Evolutionary conservation across 208 protist species (phyloP), one percentile per base, ranked within the genome.

Genomic region (Trichomonas vaginalis): DNA sequence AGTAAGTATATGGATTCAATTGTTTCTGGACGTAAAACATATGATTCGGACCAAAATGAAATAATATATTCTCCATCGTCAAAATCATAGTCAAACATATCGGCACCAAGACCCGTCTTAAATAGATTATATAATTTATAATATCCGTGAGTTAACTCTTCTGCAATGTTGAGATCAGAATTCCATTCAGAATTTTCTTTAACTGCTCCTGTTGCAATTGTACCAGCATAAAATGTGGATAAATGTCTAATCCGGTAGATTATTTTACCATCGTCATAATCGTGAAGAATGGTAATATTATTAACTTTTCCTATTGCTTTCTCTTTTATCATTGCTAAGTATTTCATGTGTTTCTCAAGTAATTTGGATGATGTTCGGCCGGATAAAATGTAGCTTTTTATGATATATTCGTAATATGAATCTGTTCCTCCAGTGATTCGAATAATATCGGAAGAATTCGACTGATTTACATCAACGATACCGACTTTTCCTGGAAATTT

Each of bases 1-100:
- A 97, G 3, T 21, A 92, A 51, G 82, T 96, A 97, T 10, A 96
- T 48, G n/a, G 96, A 95, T 47, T 96, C 95, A 42, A 97, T 42
- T 39, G 96, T 96, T 96, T 97, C 97, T 95, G 96, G 96, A 9
- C 96, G 35, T 32, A 97, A 48, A 8, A 48, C 39, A 39, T 92
- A 51, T 15, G 6, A 10, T 35, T 92, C 45, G 3, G 9, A 27
- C 23, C 0, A 6, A 9, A 42, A 42, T 42, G 37, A 8, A 21
- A 0, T 45, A 42, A 42, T 86, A 45, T 45, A 6, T 12, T 80
- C 23, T 32, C 3, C 23, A 80, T 80, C 23, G n/a, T n/a, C 23
- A 35, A 80, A 9, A 32, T 80, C n/a, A 32, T 35, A 10, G 17
- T 80, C n/a, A n/a, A 80, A 12, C n/a, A n/a, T 9, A 48, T 92